Conservation (phyloP, 1,284 basidiomycete species). For the Vanrija pseudolonga region DNA sequence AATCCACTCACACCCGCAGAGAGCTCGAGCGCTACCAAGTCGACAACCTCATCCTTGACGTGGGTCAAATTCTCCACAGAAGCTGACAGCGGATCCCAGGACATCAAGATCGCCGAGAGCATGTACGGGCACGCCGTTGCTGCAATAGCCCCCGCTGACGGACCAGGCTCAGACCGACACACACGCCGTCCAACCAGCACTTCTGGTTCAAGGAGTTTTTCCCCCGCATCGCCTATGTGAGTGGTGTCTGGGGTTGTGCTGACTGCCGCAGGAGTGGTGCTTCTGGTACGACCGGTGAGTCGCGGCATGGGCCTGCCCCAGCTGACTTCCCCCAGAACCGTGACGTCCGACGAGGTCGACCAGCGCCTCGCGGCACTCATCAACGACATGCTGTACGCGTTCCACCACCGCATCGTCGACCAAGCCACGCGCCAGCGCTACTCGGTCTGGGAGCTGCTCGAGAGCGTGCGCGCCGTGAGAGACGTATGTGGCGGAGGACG, state of each 20-base stretch:
- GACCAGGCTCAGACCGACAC: constrained; percentile 8
- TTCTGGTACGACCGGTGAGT: constrained; percentile 22
- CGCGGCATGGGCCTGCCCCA: not conserved
- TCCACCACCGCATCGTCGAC: constrained; percentile 9
- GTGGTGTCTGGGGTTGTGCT: not conserved
- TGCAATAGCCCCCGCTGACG: not conserved
- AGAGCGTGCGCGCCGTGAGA: constrained; percentile 13
- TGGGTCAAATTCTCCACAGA: not conserved
- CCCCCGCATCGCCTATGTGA: constrained; percentile 11
- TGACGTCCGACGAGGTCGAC: constrained; percentile 15
- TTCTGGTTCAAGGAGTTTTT: constrained; percentile 16
- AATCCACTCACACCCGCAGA: not conserved
- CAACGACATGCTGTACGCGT: constrained; percentile 12
- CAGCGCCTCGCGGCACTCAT: constrained; percentile 6
- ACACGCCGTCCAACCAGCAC: constrained; percentile 4
- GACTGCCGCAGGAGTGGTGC: constrained; percentile 17
- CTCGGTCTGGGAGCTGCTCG: constrained; percentile 9
- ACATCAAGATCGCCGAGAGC: constrained; percentile 20
- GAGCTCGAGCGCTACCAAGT: constrained; percentile 17
- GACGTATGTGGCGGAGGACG: constrained; percentile 3
- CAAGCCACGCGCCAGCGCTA: constrained; percentile 1
- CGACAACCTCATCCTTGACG: constrained; percentile 18
- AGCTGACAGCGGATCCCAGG: constrained; percentile 1
- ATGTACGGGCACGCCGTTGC: constrained; percentile 4
- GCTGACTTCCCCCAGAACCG: constrained; percentile 6